Conservation (phyloP, 768 basidiomycete species). For the Amanita pseudoporphyria region DNA sequence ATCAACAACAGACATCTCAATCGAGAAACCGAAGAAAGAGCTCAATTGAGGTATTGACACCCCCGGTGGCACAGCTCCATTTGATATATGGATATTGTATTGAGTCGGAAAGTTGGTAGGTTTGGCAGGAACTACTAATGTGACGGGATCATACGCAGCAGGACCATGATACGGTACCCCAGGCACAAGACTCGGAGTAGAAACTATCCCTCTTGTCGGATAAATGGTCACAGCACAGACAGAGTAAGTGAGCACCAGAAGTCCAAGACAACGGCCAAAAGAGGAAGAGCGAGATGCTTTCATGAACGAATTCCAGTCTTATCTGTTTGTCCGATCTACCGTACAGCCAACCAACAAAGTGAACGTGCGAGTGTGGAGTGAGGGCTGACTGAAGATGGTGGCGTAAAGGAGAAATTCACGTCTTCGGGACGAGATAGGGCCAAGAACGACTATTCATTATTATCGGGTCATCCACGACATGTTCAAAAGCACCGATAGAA, state of each 20-base stretch:
- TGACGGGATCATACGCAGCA: background rate
- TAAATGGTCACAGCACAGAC: background rate
- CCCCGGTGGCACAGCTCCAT: conserved; percentile 9
- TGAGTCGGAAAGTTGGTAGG: conserved; percentile 6
- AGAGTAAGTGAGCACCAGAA: background rate
- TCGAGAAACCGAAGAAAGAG: conserved; percentile 63
- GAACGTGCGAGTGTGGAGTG: no score
- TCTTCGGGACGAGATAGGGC: no score
- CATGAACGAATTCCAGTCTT: background rate
- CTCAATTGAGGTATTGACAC: conserved; percentile 34
- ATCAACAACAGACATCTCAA: conserved; percentile 66
- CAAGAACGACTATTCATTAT: no score
- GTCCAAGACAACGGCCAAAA: background rate
- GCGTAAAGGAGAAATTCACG: no score
- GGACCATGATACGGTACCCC: background rate
- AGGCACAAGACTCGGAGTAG: background rate
- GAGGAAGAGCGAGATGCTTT: background rate
- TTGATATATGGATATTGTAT: conserved; percentile 5
- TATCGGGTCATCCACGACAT: no score
- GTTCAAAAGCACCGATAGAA: no score
- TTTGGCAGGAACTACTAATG: background rate
- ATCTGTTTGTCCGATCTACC: no score
- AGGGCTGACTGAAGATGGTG: no score
- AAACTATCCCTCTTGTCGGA: background rate
- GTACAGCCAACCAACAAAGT: no score